A percentile compares a stretch with the other conserved stretches of the same genome.
phyloP scores from a whole-genome alignment of 257 asterid species.

The Orobanche coerulescens region DNA sequence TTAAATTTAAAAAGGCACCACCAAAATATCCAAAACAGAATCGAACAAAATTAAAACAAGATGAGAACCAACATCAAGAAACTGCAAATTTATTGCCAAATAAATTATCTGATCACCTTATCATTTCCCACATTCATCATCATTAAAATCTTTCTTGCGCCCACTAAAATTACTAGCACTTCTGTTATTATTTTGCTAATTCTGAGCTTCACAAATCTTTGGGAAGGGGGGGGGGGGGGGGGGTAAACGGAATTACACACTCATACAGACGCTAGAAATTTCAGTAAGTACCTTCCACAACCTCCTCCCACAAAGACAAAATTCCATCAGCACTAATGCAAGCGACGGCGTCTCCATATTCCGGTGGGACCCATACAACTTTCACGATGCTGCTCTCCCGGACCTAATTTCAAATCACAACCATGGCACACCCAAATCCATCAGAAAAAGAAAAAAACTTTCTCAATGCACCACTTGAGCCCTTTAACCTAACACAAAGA shows the following conservation, averaged over 20 bases:
- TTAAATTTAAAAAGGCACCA: neutral
- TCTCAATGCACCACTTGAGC: too few species aligned
- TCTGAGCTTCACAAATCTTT: too few species aligned
- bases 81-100: neutral
- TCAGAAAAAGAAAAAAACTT: constrained; percentile 29
- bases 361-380: constrained; percentile 82
- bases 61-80: neutral
- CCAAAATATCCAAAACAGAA: neutral
- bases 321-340: constrained; percentile 62
- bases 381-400: constrained; percentile 47
- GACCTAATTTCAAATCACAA: constrained; percentile 37
- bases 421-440: constrained; percentile 32
- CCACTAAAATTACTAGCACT: too few species aligned
- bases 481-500: too few species aligned
- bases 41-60: neutral
- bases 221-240: too few species aligned
- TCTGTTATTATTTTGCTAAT: neutral
- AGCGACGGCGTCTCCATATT: constrained; percentile 79
- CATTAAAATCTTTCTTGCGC: too few species aligned
- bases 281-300: constrained; percentile 41
- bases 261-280: neutral
- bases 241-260: too few species aligned
- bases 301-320: constrained; percentile 82
- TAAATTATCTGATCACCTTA: too few species aligned
- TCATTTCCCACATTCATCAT: too few species aligned